Conservation (phyloP, 352 stramenopile species). For the Phytopythium ostracodes region DNA sequence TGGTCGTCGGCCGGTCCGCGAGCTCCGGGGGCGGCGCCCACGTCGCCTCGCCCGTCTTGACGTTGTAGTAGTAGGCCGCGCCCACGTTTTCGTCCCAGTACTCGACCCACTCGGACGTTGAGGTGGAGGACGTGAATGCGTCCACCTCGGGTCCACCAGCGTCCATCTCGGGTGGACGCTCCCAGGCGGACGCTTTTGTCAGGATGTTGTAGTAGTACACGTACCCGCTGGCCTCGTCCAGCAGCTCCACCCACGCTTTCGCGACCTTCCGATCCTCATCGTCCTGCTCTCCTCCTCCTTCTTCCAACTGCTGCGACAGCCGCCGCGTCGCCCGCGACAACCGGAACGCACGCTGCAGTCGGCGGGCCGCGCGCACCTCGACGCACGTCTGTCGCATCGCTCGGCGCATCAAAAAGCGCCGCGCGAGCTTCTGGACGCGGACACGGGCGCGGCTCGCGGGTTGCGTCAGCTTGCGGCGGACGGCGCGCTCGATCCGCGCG, state of each 20-base stretch:
- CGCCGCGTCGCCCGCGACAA: constrained; percentile 32
- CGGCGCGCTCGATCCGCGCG: constrained; percentile 33
- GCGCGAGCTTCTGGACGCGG: constrained; percentile 30
- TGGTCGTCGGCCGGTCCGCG: constrained; percentile 10
- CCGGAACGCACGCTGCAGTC: constrained; percentile 57
- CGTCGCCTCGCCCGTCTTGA: constrained; percentile 57
- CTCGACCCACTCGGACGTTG: constrained; percentile 48
- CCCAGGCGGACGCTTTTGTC: constrained; percentile 52
- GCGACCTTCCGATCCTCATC: background rate
- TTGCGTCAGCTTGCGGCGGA: constrained; percentile 21
- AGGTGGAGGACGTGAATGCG: constrained; percentile 3
- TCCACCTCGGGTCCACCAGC: constrained; percentile 9
- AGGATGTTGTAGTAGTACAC: constrained; percentile 68
- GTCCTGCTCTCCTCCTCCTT: constrained; percentile 3
- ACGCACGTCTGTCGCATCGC: constrained; percentile 14
- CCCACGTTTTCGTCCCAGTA: constrained; percentile 71
- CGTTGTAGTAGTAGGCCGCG: constrained; percentile 69
- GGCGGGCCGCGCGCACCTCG: constrained; percentile 26
- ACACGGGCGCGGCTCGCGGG: constrained; percentile 1
- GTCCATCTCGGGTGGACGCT: constrained; percentile 31
- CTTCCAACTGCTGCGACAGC: constrained; percentile 30
- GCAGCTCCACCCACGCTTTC: constrained; percentile 55
- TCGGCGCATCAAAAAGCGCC: constrained; percentile 34
- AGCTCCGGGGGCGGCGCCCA: constrained; percentile 41
- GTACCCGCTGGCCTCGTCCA: constrained; percentile 58